Percentiles rank a stretch among this genome's conserved stretches.
These are phyloP conservation scores for Alternaria viburni DNA, from an alignment of 2,329 filamentous ascomycete genomes.

Conservation along the genomic window DNA sequence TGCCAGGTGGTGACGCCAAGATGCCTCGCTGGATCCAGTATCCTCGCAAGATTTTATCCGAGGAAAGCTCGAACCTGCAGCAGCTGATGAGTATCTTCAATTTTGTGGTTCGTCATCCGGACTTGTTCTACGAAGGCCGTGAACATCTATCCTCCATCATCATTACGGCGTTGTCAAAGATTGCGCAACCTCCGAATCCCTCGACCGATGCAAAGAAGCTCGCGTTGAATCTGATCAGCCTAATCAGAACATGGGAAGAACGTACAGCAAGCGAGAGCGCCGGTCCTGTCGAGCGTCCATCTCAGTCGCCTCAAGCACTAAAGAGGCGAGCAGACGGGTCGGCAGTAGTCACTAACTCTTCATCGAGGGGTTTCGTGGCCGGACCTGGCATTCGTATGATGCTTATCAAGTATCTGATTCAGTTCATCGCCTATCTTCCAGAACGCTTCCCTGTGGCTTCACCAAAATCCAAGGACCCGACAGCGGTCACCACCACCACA, in stretches of 20 bases:
- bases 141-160: constrained; percentile 91
- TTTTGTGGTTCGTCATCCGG: constrained; percentile 89
- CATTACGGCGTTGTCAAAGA: constrained; percentile 86
- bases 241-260: constrained; percentile 94
- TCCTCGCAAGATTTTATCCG: constrained; percentile 86
- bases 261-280: constrained; percentile 69
- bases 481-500: constrained; percentile 42
- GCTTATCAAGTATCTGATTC: constrained; percentile 92
- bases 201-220: constrained; percentile 92
- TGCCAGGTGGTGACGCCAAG: constrained; percentile 71
- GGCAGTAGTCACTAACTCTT: constrained; percentile 61
- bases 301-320: constrained; percentile 71
- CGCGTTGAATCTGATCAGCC: constrained; percentile 84
- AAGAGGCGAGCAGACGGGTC: constrained; percentile 81
- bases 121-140: constrained; percentile 92
- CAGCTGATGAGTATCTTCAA: constrained; percentile 98
- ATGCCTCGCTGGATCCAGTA: constrained; percentile 86
- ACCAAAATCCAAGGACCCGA: constrained; percentile 50
- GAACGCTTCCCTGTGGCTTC: constrained; percentile 77
- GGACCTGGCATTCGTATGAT: constrained; percentile 69
- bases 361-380: constrained; percentile 52
- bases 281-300: constrained; percentile 52
- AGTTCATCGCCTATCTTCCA: constrained; percentile 88
- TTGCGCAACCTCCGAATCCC: constrained; percentile 80
- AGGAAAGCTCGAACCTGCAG: constrained; percentile 93